phyloP scores from a whole-genome alignment of 116 monocot genomes.

The Phalaenopsis hybrid region DNA sequence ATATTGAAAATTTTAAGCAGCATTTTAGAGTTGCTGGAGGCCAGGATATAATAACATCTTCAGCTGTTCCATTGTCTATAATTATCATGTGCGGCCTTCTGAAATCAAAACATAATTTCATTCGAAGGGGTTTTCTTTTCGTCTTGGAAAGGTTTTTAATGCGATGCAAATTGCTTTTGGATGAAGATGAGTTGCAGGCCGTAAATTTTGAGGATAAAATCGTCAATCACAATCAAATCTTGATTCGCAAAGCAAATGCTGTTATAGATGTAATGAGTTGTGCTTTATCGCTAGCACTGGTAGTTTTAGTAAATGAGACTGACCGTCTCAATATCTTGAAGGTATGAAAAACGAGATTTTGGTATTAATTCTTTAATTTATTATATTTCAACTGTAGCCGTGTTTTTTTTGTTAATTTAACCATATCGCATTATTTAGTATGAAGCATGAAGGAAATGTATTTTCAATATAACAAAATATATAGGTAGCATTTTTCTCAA shows the following conservation, averaged over 20 bases:
- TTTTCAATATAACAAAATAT: too few species aligned
- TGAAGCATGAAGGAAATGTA: too few species aligned
- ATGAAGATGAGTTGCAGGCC: slow-evolving; percentile 55
- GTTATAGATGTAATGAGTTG: slow-evolving; percentile 83
- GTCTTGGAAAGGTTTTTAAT: slow-evolving; percentile 93
- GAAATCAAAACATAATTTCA: slow-evolving; percentile 79
- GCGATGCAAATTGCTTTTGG: slow-evolving; percentile 84
- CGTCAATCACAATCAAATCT: slow-evolving; percentile 20
- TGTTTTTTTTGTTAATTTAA: not conserved
- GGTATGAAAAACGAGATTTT: slow-evolving; percentile 27
- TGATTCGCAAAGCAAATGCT: slow-evolving; percentile 69
- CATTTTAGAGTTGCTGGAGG: slow-evolving; percentile 63
- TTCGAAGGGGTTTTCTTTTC: slow-evolving; percentile 94
- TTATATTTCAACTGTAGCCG: not conserved
- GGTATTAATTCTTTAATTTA: not conserved
- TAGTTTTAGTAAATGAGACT: slow-evolving; percentile 84
- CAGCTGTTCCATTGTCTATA: slow-evolving; percentile 56
- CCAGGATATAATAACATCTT: slow-evolving; percentile 44
- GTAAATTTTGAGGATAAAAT: slow-evolving; percentile 18
- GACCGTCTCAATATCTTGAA: slow-evolving; percentile 92
- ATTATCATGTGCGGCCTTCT: slow-evolving; percentile 73
- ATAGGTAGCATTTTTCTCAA: too few species aligned
- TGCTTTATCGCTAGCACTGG: slow-evolving; percentile 38
- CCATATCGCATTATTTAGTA: too few species aligned
- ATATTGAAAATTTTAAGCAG: slow-evolving; percentile 58